These are phyloP conservation scores for Effrenium voratum DNA, from an alignment of 73 alveolate species.

Conservation along the genomic window DNA sequence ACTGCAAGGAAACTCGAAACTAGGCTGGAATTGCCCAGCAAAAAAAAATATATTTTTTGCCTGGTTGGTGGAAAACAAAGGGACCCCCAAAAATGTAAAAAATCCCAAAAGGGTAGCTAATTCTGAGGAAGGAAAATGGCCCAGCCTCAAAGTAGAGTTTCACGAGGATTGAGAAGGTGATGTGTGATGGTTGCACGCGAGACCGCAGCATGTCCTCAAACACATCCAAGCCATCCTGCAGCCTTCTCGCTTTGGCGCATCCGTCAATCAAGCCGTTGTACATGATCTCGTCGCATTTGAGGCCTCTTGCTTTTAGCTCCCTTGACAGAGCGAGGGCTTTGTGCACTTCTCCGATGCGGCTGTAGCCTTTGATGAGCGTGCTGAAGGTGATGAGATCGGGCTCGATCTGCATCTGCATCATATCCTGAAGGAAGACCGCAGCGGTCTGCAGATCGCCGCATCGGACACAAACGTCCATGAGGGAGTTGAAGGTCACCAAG, in stretches of 20 bases:
- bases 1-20: not conserved
- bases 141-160: conserved; percentile 79
- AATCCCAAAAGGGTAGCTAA: not conserved
- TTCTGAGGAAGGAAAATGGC: not conserved
- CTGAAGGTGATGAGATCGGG: conserved; percentile 95
- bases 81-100: too few relatives aligned
- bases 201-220: conserved; percentile 90
- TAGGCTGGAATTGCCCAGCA: too few relatives aligned
- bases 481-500: conserved; percentile 97
- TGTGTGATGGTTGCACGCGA: conserved; percentile 89
- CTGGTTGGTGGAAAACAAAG: too few relatives aligned
- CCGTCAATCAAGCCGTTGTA: conserved; percentile 96
- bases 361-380: conserved; percentile 95
- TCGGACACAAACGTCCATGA: conserved; percentile 98
- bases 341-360: conserved; percentile 94
- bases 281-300: conserved; percentile 95
- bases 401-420: conserved; percentile 80
- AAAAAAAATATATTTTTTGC: too few relatives aligned
- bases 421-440: conserved; percentile 90
- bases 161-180: conserved; percentile 89
- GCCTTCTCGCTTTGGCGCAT: conserved; percentile 93
- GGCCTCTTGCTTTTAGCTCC: conserved; percentile 94
- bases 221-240: conserved; percentile 28
- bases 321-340: conserved; percentile 94
- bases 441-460: conserved; percentile 96